phyloP scores from a whole-genome alignment of 441 rosid species.

The Gossypium aridum region DNA sequence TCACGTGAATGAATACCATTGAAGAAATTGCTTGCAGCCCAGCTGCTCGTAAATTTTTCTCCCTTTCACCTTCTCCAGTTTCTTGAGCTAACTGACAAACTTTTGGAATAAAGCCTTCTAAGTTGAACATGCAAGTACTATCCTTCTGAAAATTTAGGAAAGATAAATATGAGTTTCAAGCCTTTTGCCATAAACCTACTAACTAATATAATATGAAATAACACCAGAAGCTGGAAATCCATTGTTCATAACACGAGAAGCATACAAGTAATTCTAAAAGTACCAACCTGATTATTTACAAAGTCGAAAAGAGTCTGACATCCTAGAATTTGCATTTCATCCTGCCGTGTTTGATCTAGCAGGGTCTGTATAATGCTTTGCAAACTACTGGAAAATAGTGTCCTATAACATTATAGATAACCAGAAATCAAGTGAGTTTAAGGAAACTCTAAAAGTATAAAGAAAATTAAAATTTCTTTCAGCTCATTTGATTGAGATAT shows the following conservation, averaged over 20 bases:
- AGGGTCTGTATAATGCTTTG: slow-evolving; percentile 63
- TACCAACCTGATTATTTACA: slow-evolving; percentile 78
- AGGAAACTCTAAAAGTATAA: slow-evolving; percentile 9
- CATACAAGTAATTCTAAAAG: not conserved
- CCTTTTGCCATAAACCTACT: slow-evolving; percentile 3
- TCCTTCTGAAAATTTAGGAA: slow-evolving; percentile 51
- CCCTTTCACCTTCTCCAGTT: slow-evolving; percentile 66
- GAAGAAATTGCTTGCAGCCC: slow-evolving; percentile 69
- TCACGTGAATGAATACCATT: slow-evolving; percentile 35
- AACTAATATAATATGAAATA: slow-evolving; percentile 2
- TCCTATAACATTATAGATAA: slow-evolving; percentile 36
- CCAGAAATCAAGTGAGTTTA: slow-evolving; percentile 10
- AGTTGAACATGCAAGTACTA: slow-evolving; percentile 67
- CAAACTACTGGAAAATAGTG: slow-evolving; percentile 80
- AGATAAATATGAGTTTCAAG: slow-evolving; percentile 14
- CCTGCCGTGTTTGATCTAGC: slow-evolving; percentile 68
- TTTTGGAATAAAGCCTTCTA: slow-evolving; percentile 80
- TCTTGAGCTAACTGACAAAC: slow-evolving; percentile 76
- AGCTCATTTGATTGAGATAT: not conserved
- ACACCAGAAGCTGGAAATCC: slow-evolving; percentile 9
- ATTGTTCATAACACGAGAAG: slow-evolving; percentile 6
- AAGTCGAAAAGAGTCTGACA: slow-evolving; percentile 78
- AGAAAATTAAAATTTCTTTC: not conserved
- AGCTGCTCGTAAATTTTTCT: slow-evolving; percentile 44
- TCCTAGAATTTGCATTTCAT: slow-evolving; percentile 72